These are phyloP conservation scores for Aspergillus sojae DNA, from an alignment of 2,329 filamentous ascomycete genomes.

Conservation along the genomic window DNA sequence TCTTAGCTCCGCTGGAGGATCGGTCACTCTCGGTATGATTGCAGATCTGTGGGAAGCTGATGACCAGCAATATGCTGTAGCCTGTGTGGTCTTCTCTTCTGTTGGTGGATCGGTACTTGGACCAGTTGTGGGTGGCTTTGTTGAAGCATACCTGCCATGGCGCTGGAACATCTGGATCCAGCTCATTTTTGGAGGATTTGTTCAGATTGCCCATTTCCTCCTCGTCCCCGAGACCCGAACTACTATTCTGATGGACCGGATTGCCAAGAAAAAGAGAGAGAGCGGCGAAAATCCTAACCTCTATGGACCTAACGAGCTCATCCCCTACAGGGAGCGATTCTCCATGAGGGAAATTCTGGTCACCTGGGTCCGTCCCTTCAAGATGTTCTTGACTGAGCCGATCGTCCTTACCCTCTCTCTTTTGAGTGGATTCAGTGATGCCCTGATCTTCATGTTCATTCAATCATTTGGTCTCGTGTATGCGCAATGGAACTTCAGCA, in stretches of 20 bases:
- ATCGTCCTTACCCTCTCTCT: conserved; percentile 65
- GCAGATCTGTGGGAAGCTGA: conserved; percentile 74
- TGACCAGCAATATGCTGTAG: conserved; percentile 73
- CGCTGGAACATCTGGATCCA: conserved; percentile 84
- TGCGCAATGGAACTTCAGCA: conserved; percentile 60
- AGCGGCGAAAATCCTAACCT: conserved; percentile 61
- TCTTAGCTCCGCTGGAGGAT: conserved; percentile 71
- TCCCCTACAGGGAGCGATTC: conserved; percentile 62
- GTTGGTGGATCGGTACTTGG: conserved; percentile 77
- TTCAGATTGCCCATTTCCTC: conserved; percentile 68
- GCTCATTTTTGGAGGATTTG: conserved; percentile 72
- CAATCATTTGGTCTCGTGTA: conserved; percentile 65
- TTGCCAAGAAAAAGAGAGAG: conserved; percentile 73
- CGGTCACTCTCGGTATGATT: conserved; percentile 74
- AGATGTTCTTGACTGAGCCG: conserved; percentile 66
- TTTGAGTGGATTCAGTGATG: conserved; percentile 65
- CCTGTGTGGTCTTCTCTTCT: conserved; percentile 76
- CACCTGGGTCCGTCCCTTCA: conserved; percentile 64
- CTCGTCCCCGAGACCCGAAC: conserved; percentile 77
- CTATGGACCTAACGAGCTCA: conserved; percentile 72
- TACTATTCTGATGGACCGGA: conserved; percentile 75
- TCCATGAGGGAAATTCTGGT: conserved; percentile 58
- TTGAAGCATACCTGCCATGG: conserved; percentile 69
- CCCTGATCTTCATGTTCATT: conserved; percentile 68
- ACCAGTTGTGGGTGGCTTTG: conserved; percentile 77